A percentile compares a stretch with the other conserved stretches of the same genome.
Evolutionary conservation across 148 eudicot species (phyloP).

Genomic region (Polygonum aviculare): DNA sequence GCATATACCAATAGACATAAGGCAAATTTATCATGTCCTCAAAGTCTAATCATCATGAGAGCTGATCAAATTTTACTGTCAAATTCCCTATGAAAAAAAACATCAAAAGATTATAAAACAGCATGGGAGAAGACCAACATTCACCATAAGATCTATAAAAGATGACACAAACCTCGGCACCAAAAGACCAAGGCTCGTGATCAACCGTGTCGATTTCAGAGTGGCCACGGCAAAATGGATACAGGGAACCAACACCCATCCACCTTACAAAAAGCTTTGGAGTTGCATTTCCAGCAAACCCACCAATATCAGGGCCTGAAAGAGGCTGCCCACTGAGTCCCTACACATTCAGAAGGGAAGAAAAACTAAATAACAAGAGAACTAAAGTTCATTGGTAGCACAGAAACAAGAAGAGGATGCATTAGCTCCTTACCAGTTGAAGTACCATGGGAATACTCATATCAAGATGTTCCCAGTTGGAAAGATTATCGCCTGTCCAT

Average conservation of each 20-base stretch:
- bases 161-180: constrained; percentile 56
- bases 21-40: neutral
- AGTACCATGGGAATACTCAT: constrained; percentile 95
- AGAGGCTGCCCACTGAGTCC: constrained; percentile 97
- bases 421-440: constrained; percentile 57
- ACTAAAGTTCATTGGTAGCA: neutral
- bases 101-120: neutral
- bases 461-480: constrained; percentile 98
- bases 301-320: constrained; percentile 97
- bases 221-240: constrained; percentile 96
- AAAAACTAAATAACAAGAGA: neutral
- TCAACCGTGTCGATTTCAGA: constrained; percentile 61
- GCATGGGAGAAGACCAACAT: neutral
- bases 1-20: neutral
- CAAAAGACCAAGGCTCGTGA: constrained; percentile 98
- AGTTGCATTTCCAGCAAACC: constrained; percentile 95
- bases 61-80: neutral
- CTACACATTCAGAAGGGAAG: constrained; percentile 20
- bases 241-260: constrained; percentile 95
- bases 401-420: neutral
- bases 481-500: constrained; percentile 99
- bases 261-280: constrained; percentile 94
- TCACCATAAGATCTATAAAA: neutral
- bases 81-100: neutral
- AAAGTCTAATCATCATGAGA: neutral